Conservation (phyloP, 2,329 filamentous ascomycete genomes). For the Sclerotinia nivalis region DNA sequence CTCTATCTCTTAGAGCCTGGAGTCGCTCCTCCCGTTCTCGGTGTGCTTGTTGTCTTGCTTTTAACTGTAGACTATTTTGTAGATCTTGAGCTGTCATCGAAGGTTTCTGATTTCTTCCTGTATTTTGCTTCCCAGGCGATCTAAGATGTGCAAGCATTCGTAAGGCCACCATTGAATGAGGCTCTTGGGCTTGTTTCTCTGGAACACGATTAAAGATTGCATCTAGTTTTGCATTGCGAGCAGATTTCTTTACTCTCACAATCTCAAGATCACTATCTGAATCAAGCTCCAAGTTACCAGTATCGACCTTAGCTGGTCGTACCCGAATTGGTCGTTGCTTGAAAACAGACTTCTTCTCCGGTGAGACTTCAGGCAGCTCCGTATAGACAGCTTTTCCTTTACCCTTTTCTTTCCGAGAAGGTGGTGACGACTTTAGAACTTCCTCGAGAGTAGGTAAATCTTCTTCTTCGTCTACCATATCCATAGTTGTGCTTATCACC, state of each 20-base stretch:
- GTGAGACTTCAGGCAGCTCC: slow-evolving; percentile 21
- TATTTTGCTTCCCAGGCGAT: slow-evolving; percentile 57
- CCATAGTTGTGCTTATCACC: background rate
- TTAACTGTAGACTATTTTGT: slow-evolving; percentile 65
- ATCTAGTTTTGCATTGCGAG: slow-evolving; percentile 52
- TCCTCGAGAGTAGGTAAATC: slow-evolving; percentile 31
- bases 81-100: slow-evolving; percentile 71
- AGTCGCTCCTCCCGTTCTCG: slow-evolving; percentile 75
- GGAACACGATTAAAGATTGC: slow-evolving; percentile 72
- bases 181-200: slow-evolving; percentile 61
- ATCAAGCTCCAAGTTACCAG: slow-evolving; percentile 43
- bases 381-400: slow-evolving; percentile 57
- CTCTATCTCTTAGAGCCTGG: slow-evolving; percentile 74
- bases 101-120: slow-evolving; percentile 47
- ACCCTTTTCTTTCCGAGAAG: slow-evolving; percentile 51
- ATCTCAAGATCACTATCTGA: slow-evolving; percentile 51
- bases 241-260: slow-evolving; percentile 37
- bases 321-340: slow-evolving; percentile 44
- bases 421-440: slow-evolving; percentile 28
- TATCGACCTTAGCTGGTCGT: slow-evolving; percentile 44
- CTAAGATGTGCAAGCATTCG: slow-evolving; percentile 72
- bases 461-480: slow-evolving; percentile 21
- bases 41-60: slow-evolving; percentile 77
- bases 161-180: slow-evolving; percentile 65
- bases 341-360: slow-evolving; percentile 32